These are phyloP conservation scores for Calamus simplicifolius DNA, from an alignment of 176 grass and related monocot genomes.

Conservation along the genomic window DNA sequence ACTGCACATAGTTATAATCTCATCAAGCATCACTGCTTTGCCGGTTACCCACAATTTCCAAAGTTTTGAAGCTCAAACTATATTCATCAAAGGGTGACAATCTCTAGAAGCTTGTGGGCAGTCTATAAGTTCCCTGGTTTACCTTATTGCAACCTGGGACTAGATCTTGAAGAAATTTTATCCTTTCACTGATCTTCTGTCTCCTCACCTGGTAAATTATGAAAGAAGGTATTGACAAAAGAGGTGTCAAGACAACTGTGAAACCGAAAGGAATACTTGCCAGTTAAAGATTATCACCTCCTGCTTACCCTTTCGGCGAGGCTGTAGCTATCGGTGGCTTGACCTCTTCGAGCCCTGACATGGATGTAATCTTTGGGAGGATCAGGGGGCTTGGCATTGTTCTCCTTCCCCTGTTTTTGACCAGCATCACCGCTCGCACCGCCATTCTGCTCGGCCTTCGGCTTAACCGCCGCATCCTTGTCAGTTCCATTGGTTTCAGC, in stretches of 20 bases:
- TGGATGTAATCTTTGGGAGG: constrained; percentile 54
- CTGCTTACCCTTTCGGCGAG: constrained; percentile 53
- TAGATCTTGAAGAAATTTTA: constrained; percentile 77
- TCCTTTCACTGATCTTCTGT: constrained; percentile 79
- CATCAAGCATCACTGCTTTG: constrained; percentile 73
- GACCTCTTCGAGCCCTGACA: constrained; percentile 55
- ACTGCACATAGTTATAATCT: constrained; percentile 80
- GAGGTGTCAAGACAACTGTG: too few species aligned
- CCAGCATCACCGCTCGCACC: not conserved
- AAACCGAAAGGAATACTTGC: too few species aligned
- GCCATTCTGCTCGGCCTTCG: not conserved
- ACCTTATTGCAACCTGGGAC: constrained; percentile 87
- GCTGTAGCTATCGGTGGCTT: constrained; percentile 71
- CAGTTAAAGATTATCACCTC: too few species aligned
- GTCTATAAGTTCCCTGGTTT: not conserved
- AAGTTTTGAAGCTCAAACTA: not conserved
- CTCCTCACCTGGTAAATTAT: constrained; percentile 53
- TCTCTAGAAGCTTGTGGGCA: too few species aligned
- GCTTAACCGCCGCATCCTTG: not conserved
- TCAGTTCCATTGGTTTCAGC: not conserved
- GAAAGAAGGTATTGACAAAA: not conserved
- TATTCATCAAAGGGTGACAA: too few species aligned
- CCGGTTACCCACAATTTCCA: constrained; percentile 34
- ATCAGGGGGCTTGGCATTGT: constrained; percentile 13
- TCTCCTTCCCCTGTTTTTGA: not conserved